Percentiles rank a stretch among this genome's conserved stretches.
Evolutionary conservation across 2,329 filamentous ascomycete species (phyloP).

Genomic region (Aspergillus felis): DNA sequence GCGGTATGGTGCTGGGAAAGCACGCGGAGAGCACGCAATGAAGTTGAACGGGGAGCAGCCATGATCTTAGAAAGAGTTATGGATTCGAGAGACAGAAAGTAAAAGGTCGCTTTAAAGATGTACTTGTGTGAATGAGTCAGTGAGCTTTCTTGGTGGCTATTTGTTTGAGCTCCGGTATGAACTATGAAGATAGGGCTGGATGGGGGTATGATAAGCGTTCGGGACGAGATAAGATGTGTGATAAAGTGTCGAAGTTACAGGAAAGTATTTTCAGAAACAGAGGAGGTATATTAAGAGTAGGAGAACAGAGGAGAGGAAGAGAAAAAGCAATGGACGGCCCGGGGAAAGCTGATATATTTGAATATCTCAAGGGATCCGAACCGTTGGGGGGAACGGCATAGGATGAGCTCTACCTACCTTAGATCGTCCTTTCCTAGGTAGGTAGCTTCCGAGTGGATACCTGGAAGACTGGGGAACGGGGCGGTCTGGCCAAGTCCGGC

Average conservation of each 20-base stretch:
- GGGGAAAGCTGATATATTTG: constrained; percentile 10
- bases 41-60: constrained; percentile 44
- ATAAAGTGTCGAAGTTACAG: background rate
- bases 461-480: background rate
- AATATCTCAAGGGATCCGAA: constrained; percentile 12
- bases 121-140: background rate
- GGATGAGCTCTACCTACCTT: constrained; percentile 4
- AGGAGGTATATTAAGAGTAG: background rate
- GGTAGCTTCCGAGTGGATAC: constrained; percentile 4
- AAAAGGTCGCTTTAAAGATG: background rate
- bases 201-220: background rate
- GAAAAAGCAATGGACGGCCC: constrained; percentile 6
- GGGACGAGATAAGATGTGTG: background rate
- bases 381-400: constrained; percentile 25
- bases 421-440: constrained; percentile 1
- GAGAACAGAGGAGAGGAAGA: constrained; percentile 1
- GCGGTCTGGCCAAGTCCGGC: constrained; percentile 17
- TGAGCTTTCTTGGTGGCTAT: background rate
- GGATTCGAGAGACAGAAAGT: background rate
- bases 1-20: constrained; percentile 37
- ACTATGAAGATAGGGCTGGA: background rate
- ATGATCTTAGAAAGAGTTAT: constrained; percentile 21
- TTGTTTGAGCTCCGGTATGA: background rate
- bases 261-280: background rate
- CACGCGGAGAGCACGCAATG: constrained; percentile 43